Percentiles rank a stretch among this genome's conserved stretches.
Conservation (phyloP, 129 eudicot species). For the Scalesia atractyloides region DNA sequence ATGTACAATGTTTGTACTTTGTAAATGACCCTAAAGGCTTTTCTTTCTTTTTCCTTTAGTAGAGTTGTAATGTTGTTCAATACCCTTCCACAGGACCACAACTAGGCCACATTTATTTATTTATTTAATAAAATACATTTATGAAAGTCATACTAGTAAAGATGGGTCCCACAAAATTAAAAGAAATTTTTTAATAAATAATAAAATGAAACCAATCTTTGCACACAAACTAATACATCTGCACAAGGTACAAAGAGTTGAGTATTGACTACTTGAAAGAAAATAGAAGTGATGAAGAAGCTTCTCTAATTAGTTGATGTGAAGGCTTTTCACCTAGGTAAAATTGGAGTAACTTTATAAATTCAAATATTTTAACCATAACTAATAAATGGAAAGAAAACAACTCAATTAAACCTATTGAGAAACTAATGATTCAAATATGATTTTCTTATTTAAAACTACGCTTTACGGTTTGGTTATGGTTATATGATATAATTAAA, state of each 20-base stretch:
- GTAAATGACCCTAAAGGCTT: no score
- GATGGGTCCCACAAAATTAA: conserved; percentile 20
- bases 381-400: background rate
- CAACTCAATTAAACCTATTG: background rate
- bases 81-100: background rate
- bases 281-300: conserved; percentile 21
- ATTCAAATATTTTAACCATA: background rate
- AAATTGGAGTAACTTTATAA: background rate
- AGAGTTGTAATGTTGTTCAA: conserved; percentile 1
- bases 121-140: background rate
- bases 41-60: conserved; percentile 3
- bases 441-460: background rate
- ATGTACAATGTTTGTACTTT: no score
- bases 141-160: background rate
- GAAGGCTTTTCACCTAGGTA: conserved; percentile 39
- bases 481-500: no score
- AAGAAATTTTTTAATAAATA: background rate
- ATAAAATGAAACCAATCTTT: conserved; percentile 16
- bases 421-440: background rate
- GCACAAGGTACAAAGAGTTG: conserved; percentile 31
- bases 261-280: conserved; percentile 32
- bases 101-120: background rate
- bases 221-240: conserved; percentile 31
- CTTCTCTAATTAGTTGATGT: conserved; percentile 33
- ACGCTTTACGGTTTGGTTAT: no score